Evolutionary conservation across 176 grass and related monocot genomes (phyloP).

Genomic region (Thinopyrum elongatum): DNA sequence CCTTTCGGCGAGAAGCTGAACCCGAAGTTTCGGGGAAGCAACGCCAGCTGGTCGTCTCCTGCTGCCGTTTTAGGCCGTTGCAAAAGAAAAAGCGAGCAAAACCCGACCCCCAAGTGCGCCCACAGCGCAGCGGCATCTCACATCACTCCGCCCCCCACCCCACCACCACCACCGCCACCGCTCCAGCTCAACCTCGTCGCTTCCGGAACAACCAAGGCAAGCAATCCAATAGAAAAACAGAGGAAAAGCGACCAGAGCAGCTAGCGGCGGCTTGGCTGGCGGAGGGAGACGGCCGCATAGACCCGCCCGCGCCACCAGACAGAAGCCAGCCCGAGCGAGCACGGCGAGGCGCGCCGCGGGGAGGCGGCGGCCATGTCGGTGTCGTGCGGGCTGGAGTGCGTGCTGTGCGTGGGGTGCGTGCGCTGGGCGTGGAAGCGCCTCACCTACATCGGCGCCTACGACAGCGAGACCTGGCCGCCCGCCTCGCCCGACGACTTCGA

Average conservation of each 20-base stretch:
- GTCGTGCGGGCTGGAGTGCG: conserved; percentile 84
- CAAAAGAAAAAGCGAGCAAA: neutral
- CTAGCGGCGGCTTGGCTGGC: neutral
- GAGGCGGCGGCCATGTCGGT: conserved; percentile 72
- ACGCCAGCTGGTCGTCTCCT: neutral
- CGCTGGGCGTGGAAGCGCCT: conserved; percentile 92
- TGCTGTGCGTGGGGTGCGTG: conserved; percentile 79
- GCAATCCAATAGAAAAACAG: neutral
- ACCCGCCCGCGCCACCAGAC: no score
- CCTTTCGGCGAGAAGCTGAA: no score
- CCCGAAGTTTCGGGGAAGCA: neutral
- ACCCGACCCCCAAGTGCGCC: neutral
- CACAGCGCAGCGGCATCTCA: neutral
- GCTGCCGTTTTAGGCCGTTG: neutral
- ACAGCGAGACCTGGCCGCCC: conserved; percentile 91
- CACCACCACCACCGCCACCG: neutral
- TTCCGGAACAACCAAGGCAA: neutral
- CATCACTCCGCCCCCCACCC: neutral
- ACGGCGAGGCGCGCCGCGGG: neutral
- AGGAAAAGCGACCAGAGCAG: neutral
- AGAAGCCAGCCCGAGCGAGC: neutral
- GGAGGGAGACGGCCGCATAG: neutral
- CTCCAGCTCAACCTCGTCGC: conserved; percentile 12
- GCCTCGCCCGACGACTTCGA: conserved; percentile 67
- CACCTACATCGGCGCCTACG: conserved; percentile 96